Percentiles rank a stretch among this genome's conserved stretches.
Conservation (phyloP, 257 asterid genomes). For the Leptodermis oblonga region DNA sequence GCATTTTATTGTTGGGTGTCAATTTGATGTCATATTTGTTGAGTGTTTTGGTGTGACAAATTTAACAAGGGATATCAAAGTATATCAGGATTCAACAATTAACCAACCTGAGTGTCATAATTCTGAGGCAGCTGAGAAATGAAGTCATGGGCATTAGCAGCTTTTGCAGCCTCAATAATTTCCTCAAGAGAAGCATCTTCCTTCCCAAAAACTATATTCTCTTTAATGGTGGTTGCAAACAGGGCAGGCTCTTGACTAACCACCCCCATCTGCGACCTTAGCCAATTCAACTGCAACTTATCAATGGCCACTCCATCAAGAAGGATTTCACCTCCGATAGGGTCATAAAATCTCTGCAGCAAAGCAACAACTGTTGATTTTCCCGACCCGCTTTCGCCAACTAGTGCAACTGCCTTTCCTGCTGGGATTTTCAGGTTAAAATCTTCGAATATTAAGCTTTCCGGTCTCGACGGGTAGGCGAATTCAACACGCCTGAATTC, state of each 20-base stretch:
- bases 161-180: constrained; percentile 78
- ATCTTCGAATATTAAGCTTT: constrained; percentile 51
- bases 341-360: constrained; percentile 82
- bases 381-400: constrained; percentile 92
- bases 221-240: constrained; percentile 81
- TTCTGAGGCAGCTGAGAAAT: constrained; percentile 74
- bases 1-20: no score
- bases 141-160: constrained; percentile 88
- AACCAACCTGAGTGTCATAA: constrained; percentile 76
- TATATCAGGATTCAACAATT: no score
- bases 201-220: constrained; percentile 80
- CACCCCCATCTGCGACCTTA: constrained; percentile 92
- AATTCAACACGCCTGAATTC: constrained; percentile 58
- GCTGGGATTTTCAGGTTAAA: constrained; percentile 65
- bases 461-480: constrained; percentile 75
- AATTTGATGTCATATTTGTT: no score
- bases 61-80: no score
- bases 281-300: constrained; percentile 74
- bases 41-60: no score
- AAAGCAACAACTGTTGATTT: constrained; percentile 80
- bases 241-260: constrained; percentile 95
- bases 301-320: constrained; percentile 69
- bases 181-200: constrained; percentile 76
- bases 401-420: constrained; percentile 73
- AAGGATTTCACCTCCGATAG: constrained; percentile 59